Evolutionary conservation across 139 green algal species (phyloP).

Genomic region (Diplosphaera chodatii): DNA sequence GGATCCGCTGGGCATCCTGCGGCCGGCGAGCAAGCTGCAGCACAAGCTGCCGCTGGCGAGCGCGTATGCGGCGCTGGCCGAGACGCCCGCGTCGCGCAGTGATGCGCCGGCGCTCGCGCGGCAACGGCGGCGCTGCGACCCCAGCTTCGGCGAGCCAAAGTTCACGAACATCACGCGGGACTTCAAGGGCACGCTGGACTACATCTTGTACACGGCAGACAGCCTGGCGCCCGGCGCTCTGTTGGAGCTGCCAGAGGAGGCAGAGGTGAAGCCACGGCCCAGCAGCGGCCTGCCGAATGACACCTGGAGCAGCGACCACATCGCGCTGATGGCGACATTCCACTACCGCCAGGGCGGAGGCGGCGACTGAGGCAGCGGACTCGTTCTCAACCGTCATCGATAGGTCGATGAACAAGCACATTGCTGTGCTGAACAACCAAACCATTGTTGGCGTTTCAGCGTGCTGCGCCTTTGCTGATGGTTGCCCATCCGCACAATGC

Average conservation of each 20-base stretch:
- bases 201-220: slow-evolving; percentile 88
- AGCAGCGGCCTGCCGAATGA: slow-evolving; percentile 78
- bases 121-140: slow-evolving; percentile 58
- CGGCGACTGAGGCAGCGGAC: not conserved
- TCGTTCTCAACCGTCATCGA: no score
- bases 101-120: slow-evolving; percentile 16
- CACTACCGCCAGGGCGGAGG: slow-evolving; percentile 32
- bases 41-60: slow-evolving; percentile 58
- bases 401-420: no score
- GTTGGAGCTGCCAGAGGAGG: slow-evolving; percentile 83
- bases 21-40: slow-evolving; percentile 63
- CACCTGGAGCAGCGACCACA: slow-evolving; percentile 81
- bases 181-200: slow-evolving; percentile 94
- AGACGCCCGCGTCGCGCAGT: slow-evolving; percentile 12
- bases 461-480: no score
- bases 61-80: slow-evolving; percentile 39
- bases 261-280: slow-evolving; percentile 44
- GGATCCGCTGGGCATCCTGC: slow-evolving; percentile 75
- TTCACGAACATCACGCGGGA: slow-evolving; percentile 87
- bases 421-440: no score
- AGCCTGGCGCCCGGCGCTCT: slow-evolving; percentile 65
- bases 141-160: slow-evolving; percentile 44
- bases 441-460: no score
- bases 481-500: no score
- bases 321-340: slow-evolving; percentile 92